Evolutionary conservation across 345 rosid species (phyloP).

Genomic region (Hibiscus tridactylites): DNA sequence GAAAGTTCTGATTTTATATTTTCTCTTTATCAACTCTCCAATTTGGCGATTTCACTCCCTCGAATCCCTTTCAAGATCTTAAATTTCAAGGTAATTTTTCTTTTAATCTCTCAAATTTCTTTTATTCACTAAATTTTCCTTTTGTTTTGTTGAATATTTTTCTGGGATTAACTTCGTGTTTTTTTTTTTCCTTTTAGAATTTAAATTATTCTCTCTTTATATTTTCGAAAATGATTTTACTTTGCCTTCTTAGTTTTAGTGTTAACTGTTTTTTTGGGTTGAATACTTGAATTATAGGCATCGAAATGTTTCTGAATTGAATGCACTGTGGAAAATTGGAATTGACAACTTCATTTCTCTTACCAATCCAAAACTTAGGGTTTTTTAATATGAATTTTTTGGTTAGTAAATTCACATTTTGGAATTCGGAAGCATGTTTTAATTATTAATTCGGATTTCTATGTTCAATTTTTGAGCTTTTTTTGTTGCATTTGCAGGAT

Average conservation of each 20-base stretch:
- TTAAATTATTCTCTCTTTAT: background rate
- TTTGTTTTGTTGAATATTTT: background rate
- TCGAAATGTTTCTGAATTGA: background rate
- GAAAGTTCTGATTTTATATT: background rate
- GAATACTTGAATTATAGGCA: background rate
- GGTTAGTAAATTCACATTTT: background rate
- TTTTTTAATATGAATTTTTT: background rate
- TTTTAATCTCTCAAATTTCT: background rate
- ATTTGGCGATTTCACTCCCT: conserved; percentile 8
- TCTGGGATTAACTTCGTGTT: background rate
- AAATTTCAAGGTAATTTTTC: conserved; percentile 1
- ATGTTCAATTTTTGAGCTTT: background rate
- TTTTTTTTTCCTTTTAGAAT: background rate
- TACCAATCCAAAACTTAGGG: conserved; percentile 4
- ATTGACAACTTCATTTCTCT: background rate
- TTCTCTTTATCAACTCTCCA: background rate
- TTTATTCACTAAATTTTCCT: background rate
- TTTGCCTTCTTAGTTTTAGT: background rate
- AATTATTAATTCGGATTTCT: background rate
- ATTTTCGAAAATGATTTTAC: background rate
- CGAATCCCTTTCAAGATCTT: conserved; percentile 16
- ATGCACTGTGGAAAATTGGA: background rate
- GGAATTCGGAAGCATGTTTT: background rate
- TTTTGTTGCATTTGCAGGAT: conserved; percentile 12
- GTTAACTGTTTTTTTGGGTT: background rate